Conservation (phyloP, 2,329 filamentous ascomycete genomes). For the Trichoderma sp. region DNA sequence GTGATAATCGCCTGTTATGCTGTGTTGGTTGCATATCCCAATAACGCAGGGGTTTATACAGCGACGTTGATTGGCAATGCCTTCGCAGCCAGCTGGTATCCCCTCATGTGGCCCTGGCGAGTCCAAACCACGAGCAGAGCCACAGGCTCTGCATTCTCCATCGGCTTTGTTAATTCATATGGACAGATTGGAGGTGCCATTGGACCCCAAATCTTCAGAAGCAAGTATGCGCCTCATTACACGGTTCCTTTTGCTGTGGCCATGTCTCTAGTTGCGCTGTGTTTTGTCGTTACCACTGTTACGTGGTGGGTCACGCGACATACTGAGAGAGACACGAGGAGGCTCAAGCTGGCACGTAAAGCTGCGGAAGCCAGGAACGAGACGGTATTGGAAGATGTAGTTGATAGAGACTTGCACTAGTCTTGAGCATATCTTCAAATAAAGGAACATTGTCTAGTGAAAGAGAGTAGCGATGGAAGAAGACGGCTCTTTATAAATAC, state of each 20-base stretch:
- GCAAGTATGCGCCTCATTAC: background rate
- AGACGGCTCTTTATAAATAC: background rate
- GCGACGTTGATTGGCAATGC: background rate
- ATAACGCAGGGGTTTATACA: background rate
- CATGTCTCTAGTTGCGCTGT: background rate
- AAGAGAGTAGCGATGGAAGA: background rate
- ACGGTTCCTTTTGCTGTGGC: background rate
- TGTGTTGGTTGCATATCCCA: background rate
- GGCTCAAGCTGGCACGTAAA: background rate
- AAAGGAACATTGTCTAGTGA: rapidly evolving
- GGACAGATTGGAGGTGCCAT: background rate
- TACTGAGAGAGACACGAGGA: background rate
- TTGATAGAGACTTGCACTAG: background rate
- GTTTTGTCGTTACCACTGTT: background rate
- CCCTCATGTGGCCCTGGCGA: background rate
- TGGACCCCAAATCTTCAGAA: background rate
- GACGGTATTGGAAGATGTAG: background rate
- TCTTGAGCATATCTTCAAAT: background rate
- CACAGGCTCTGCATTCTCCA: background rate
- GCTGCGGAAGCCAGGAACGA: background rate
- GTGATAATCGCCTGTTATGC: background rate
- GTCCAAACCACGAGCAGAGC: background rate
- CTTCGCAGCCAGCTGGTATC: background rate
- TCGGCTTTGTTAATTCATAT: background rate
- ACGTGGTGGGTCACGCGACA: background rate